Percentiles rank a stretch among this genome's conserved stretches.
phyloP scores from a whole-genome alignment of 208 protist species.

The Tritrichomonas foetus region DNA sequence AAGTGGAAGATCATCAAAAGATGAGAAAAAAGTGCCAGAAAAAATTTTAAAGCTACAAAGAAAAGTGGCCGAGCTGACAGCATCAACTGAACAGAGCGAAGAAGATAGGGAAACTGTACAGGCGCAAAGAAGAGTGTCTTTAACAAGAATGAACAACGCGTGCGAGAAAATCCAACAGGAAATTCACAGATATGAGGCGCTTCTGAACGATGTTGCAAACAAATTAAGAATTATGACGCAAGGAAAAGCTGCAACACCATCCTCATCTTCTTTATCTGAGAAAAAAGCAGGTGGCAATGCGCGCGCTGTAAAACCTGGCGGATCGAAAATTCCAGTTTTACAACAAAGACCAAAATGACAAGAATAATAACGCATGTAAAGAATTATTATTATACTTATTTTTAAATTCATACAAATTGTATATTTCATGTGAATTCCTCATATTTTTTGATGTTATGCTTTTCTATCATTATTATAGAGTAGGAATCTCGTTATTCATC shows the following conservation, averaged over 20 bases:
- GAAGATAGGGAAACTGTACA: neutral
- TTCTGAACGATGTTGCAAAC: neutral
- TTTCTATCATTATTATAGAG: too few relatives aligned
- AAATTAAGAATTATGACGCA: conserved; percentile 35
- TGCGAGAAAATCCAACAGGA: neutral
- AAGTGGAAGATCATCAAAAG: neutral
- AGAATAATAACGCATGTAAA: too few relatives aligned
- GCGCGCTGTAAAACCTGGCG: neutral
- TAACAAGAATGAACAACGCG: neutral
- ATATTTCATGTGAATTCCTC: too few relatives aligned
- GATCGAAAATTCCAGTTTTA: conserved; percentile 13
- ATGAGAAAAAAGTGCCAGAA: neutral
- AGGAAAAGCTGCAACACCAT: neutral
- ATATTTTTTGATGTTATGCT: too few relatives aligned
- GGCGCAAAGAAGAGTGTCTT: conserved; percentile 3
- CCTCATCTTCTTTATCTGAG: neutral
- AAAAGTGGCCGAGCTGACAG: neutral
- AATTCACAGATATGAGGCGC: neutral
- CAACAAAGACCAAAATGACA: neutral
- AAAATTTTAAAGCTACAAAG: neutral
- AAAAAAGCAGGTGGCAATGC: neutral
- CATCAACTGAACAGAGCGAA: neutral
- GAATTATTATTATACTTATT: too few relatives aligned
- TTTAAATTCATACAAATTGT: too few relatives aligned
- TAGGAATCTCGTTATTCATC: too few relatives aligned